Evolutionary conservation across 306 rosid species (phyloP), one percentile per base, ranked within the genome.

Genomic region (Citrullus colocynthis): DNA sequence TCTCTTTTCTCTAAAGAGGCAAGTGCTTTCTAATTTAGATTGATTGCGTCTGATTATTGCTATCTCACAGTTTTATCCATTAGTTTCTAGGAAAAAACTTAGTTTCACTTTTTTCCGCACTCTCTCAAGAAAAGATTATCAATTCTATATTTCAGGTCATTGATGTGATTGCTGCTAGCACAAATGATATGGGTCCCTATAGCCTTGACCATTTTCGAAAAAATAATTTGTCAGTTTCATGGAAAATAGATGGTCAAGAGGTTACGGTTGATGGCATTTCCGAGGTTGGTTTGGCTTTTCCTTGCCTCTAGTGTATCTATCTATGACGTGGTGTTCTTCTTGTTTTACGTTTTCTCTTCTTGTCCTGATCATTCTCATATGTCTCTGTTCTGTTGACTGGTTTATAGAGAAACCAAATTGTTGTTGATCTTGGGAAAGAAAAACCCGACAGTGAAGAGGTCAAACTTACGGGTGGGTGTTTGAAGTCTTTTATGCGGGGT

Each of bases 1-100:
- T 89, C 96, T 45, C 83, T 85, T 83, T 90, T 95, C 81, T 78
- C 96, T 11, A 85, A 90, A 79, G 97, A 90, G 97, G 99, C 82
- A 86, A 86, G 91, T 84, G 79, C 78, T 64, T 61, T 75, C 76
- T 59, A 78, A 57, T 80, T 41, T 15, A 64, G 44, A 58, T 81
- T 2, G 39, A 16, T 6, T 20, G 9, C 15, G 6, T 41, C 39
- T 76, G 14, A 30, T 44, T 20, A 57, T 58, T 5, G 58, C 42
- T 42, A 59, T 60, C 5, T 8, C 4, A 42, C 39, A 17, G 69
- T 21, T 62, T 78, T 34, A 37, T 44, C 32, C 62, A 30, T 52
- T 52, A 34, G 17, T 74, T 30, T 21, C 10, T 34, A 9, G 62
- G 4, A 74, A 74, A 11, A 39, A 32, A 34, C 3, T 21, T 74